Base-by-base conservation (phyloP, 495 filamentous ascomycete genomes). In the Copromyces sp. region DNA sequence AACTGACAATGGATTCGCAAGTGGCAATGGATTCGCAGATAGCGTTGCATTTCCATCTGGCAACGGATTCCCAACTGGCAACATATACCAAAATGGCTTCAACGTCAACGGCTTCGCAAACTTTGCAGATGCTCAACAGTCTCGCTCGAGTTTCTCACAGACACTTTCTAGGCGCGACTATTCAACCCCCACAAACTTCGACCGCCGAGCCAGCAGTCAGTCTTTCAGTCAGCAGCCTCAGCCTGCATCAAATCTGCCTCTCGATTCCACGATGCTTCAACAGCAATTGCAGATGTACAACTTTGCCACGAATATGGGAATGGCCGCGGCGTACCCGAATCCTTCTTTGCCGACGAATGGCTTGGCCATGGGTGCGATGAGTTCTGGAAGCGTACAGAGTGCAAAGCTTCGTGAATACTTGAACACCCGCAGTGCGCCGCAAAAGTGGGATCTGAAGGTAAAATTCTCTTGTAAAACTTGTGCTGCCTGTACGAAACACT, bases 331-430 rank as follows among this genome's bases (percentile, higher is more conserved):
- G 17, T 65, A 65, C 29, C 7, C 53, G 29, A 35, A 65, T 65
- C 6, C 53, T 65, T 35, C 53, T 35, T 9, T 65, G 53, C 53
- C 24, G 14, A 32, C 29, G 29, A 16, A 24, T 65, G 53, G 53
- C 53, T 32, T 37, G 53, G 53, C 12, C 14, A 65, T 65, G 53
- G 29, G 7, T 17, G 24, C 29, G 29, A 65, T 65, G 53, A 17
- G 29, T 32, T 65, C 32, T 4, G 86, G 92, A 69, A 97, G 94
- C 78, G 78, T 84, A 32, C 83, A 94, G 3, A 83, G 98, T 3
- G 90, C 94, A 69, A 93, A 97, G 29, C 97, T 97, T 80, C 88
- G 91, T 12, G 84, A 87, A 6, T 91, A 90, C 75, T 86, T 85
- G 69, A 97, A 94, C 77, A 89, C 90, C 0, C 93, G 86, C 80